phyloP scores from a whole-genome alignment of 2,329 filamentous ascomycete genomes.

The Penicillium verrucosum region DNA sequence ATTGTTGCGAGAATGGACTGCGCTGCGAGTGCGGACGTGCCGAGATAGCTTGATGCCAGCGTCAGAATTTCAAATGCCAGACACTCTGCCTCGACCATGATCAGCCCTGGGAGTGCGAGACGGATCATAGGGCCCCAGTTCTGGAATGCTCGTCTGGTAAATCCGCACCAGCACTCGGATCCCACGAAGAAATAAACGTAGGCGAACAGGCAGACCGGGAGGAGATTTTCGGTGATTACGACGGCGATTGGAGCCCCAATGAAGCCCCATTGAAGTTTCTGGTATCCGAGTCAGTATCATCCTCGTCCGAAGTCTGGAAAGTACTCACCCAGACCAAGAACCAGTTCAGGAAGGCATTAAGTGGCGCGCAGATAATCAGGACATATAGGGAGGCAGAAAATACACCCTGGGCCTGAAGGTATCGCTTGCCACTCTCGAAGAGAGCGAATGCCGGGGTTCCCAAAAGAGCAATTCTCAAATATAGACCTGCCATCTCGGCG shows the following conservation, averaged over 20 bases:
- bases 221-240: constrained; percentile 68
- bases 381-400: constrained; percentile 81
- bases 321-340: constrained; percentile 67
- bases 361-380: constrained; percentile 73
- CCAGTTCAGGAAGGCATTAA: constrained; percentile 80
- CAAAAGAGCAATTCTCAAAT: constrained; percentile 66
- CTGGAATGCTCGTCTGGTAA: constrained; percentile 63
- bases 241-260: constrained; percentile 77
- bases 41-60: constrained; percentile 75
- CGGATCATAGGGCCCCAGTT: constrained; percentile 85
- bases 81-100: constrained; percentile 94
- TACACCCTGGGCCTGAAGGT: constrained; percentile 81
- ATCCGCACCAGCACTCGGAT: constrained; percentile 75
- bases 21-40: constrained; percentile 75
- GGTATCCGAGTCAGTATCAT: constrained; percentile 2
- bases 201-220: constrained; percentile 68
- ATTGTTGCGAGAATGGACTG: constrained; percentile 82
- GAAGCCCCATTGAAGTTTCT: constrained; percentile 63
- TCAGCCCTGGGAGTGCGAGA: constrained; percentile 79
- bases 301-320: neutral
- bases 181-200: constrained; percentile 72
- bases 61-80: constrained; percentile 90
- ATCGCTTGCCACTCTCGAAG: constrained; percentile 81
- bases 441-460: constrained; percentile 72
- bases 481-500: constrained; percentile 67